These are phyloP conservation scores for Solanum aculeatissimum DNA, from an alignment of 305 asterid species.

Conservation along the genomic window DNA sequence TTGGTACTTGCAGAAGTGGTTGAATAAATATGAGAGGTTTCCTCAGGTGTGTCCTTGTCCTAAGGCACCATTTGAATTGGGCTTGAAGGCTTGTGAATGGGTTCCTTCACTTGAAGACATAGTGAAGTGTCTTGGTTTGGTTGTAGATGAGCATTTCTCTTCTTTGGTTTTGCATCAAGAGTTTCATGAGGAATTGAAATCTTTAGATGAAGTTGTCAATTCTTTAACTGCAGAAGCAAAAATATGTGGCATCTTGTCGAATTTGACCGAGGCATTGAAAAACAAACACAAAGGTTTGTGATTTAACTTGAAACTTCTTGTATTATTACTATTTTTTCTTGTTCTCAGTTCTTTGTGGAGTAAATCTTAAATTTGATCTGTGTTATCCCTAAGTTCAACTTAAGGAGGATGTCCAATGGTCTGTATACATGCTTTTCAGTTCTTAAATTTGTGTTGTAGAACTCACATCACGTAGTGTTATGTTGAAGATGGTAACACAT, in stretches of 20 bases:
- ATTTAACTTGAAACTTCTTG: neutral
- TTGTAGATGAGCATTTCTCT: conserved; percentile 79
- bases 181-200: conserved; percentile 48
- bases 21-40: conserved; percentile 72
- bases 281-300: conserved; percentile 30
- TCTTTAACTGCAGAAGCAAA: conserved; percentile 66
- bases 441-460: neutral
- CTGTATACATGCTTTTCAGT: neutral
- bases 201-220: conserved; percentile 35
- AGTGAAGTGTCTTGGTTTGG: conserved; percentile 50
- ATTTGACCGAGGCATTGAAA: conserved; percentile 41
- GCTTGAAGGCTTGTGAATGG: conserved; percentile 71
- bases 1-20: conserved; percentile 64
- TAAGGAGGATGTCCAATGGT: neutral
- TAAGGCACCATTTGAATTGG: conserved; percentile 47
- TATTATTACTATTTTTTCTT: neutral
- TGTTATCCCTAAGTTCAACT: neutral
- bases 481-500: neutral
- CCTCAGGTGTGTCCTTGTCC: conserved; percentile 66
- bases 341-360: neutral
- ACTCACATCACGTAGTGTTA: neutral
- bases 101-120: conserved; percentile 43
- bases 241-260: conserved; percentile 47
- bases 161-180: conserved; percentile 64
- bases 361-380: neutral